These are phyloP conservation scores for Trichophyton schoenleinii DNA, from an alignment of 2,329 filamentous ascomycete species.

Conservation along the genomic window DNA sequence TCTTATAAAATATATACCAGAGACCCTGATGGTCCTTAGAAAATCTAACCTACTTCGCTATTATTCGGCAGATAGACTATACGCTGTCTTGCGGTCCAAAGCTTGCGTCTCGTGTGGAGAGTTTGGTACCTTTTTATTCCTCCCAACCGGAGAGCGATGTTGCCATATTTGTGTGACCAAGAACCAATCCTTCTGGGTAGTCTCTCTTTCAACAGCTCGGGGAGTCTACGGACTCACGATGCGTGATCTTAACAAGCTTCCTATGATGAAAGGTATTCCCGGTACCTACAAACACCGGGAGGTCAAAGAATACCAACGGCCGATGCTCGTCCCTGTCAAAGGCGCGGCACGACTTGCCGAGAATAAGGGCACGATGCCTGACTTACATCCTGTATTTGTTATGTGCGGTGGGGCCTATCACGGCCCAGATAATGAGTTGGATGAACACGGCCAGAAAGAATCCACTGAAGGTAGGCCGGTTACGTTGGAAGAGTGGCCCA, in stretches of 20 bases:
- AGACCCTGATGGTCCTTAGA: not conserved
- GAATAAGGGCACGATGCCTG: not conserved
- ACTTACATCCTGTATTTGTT: not conserved
- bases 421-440: not conserved
- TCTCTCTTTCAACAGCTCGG: not conserved
- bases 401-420: no score
- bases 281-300: not conserved
- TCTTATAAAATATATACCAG: not conserved
- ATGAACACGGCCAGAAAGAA: not conserved
- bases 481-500: no score
- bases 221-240: not conserved
- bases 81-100: not conserved
- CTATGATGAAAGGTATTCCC: not conserved
- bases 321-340: not conserved
- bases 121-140: constrained; percentile 3
- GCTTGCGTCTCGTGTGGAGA: not conserved
- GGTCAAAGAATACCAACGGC: not conserved
- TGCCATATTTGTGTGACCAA: not conserved
- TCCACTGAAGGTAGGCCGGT: no score
- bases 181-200: not conserved
- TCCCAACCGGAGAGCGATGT: constrained; percentile 2
- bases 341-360: not conserved
- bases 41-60: not conserved
- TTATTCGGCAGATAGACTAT: not conserved
- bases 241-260: constrained; percentile 1